Evolutionary conservation across 495 filamentous ascomycete genomes (phyloP), one percentile per base, ranked within the genome.

Genomic region (Neurospora cerealis): DNA sequence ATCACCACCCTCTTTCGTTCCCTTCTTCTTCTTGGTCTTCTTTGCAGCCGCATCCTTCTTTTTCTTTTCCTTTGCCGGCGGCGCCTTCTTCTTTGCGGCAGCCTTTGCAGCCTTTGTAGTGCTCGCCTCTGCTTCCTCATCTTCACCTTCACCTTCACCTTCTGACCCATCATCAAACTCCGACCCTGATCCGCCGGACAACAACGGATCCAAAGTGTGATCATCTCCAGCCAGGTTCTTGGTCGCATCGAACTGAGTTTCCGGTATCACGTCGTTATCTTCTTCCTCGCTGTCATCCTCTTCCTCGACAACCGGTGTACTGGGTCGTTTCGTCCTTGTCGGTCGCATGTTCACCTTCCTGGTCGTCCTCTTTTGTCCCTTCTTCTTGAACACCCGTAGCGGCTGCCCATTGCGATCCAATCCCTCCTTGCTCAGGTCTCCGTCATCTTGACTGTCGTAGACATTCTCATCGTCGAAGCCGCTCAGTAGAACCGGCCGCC

Each of bases 351-450:
- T 92, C n/a, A 92, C 89, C 46, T 87, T 81, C 70, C 92, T 85
- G 3, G 95, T 97, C 41, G 92, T 93, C 54, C 95, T 87, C 82
- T 98, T 98, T 79, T 93, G 90, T 0, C 95, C 95, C 81, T 91
- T 93, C 87, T 98, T 98, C 84, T 97, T 97, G 84, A 90, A 97
- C 3, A 88, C 81, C 70, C 87, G 89, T 24, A 88, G 77, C 0
- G 88, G 86, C 13, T 85, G 83, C 2, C 88, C 88, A 37, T 81
- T 73, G 24, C 79, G 79, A 60, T 86, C 83, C 4, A 85, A 74
- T 17, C 54, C 54, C 15, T 66, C 54, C 54, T 66, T 66, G 15
- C 74, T 74, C 28, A 42, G 28, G 24, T 72, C 34, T 13, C 86
- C 85, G 15, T 86, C 83, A 3, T 85, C 84, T 2, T 81, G 81